These are phyloP conservation scores for Myxozyma kluyveri DNA, from an alignment of 805 yeast species.

Conservation along the genomic window DNA sequence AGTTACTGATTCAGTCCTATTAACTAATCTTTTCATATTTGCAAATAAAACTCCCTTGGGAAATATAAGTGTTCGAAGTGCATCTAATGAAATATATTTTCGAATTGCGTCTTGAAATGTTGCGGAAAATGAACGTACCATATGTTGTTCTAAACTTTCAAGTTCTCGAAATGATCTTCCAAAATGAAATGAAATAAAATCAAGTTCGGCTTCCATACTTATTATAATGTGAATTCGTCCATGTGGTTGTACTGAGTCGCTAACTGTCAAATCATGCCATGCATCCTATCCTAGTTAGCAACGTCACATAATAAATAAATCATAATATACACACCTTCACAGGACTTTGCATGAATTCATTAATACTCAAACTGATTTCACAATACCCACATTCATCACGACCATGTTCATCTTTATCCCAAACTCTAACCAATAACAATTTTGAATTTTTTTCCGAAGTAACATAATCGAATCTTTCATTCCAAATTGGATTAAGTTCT, in stretches of 20 bases:
- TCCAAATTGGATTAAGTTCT: conserved; percentile 75
- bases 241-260: conserved; percentile 52
- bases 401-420: conserved; percentile 10
- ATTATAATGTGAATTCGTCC: conserved; percentile 67
- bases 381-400: conserved; percentile 2
- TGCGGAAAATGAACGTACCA: conserved; percentile 66
- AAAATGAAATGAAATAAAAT: conserved; percentile 76
- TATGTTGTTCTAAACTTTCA: conserved; percentile 60
- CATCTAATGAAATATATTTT: conserved; percentile 54
- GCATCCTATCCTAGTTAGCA: conserved; percentile 1
- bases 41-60: neutral
- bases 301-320: neutral
- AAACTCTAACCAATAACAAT: neutral
- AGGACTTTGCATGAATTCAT: neutral
- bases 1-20: neutral
- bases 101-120: conserved; percentile 51
- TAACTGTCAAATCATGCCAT: conserved; percentile 31
- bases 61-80: conserved; percentile 38
- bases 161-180: conserved; percentile 72
- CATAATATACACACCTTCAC: neutral
- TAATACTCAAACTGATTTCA: neutral
- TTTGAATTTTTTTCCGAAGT: neutral
- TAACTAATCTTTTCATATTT: neutral
- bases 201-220: conserved; percentile 73
- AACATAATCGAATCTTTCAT: conserved; percentile 69